Evolutionary conservation across 306 rosid genomes (phyloP).

Genomic region (Cucumis cinereus): DNA sequence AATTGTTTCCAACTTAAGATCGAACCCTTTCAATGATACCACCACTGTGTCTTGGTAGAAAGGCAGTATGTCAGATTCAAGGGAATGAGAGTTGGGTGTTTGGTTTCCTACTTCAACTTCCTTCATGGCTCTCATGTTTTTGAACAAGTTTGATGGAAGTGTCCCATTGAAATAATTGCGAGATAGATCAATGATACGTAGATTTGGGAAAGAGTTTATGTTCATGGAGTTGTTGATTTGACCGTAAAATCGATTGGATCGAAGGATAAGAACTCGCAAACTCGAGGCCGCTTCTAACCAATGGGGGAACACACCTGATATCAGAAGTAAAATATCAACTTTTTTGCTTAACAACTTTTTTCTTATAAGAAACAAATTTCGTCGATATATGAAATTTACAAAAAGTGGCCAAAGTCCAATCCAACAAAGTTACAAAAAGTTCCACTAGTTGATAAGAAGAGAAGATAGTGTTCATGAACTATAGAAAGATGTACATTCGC

Average conservation of each 20-base stretch:
- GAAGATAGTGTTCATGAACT: no score
- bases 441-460: no score
- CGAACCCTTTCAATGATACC: conserved; percentile 12
- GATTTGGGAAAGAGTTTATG: conserved; percentile 1
- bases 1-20: not conserved
- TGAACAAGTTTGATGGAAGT: conserved; percentile 15
- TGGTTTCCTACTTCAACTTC: not conserved
- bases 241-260: not conserved
- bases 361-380: no score
- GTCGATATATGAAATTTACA: no score
- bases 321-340: no score
- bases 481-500: no score
- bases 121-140: conserved; percentile 22
- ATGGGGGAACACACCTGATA: not conserved
- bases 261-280: not conserved
- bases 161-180: conserved; percentile 19
- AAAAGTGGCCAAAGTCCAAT: no score
- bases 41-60: not conserved
- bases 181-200: conserved; percentile 24
- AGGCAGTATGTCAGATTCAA: not conserved
- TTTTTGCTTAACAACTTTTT: not conserved
- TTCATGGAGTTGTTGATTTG: not conserved
- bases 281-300: not conserved
- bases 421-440: no score
- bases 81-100: not conserved